Base-by-base conservation (phyloP, 768 basidiomycete genomes). In the Russula foetens region DNA sequence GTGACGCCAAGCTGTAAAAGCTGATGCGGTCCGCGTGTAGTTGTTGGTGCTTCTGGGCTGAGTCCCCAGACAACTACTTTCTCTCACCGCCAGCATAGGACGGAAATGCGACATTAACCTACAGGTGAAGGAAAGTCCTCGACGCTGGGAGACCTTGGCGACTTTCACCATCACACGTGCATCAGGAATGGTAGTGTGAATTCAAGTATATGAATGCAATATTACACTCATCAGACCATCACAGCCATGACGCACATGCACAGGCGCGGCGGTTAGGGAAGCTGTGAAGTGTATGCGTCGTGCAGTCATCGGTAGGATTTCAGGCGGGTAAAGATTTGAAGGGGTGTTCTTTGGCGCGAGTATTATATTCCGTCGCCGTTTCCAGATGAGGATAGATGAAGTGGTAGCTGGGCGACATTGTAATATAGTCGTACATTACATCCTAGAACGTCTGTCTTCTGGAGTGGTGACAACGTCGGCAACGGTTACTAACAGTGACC, bases 41-140 rank as follows among this genome's bases (percentile, higher is more conserved):
- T 35, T 35, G 35, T 35, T 11, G 35, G 14, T n/a, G n/a, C n/a
- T 35, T 35, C 35, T 6, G 9, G 4, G 35, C 35, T 11, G 35
- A 35, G 35, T 11, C 35, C 11, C 69, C 74, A 43, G 73, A 73
- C 46, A 73, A 71, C 26, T 71, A 73, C 38, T 47, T 73, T 66
- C 23, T 75, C 74, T 76, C 55, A 4, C 3, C 24, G 47, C 41
- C 14, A 15, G 33, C 9, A 45, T 29, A 5, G 15, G 47, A 47
- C n/a, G 5, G 47, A 17, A 31, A 29, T 8, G 19, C 19, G 47
- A 47, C 19, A 48, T n/a, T 11, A 19, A 61, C 63, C 50, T 24
- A 62, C 47, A 26, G 35, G 54, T 60, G 24, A 62, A 38, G 26
- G 24, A 26, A n/a, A 62, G 35, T 53, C 46, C 7, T n/a, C 35